phyloP scores from a whole-genome alignment of 78 protist genomes.

The Dictyostelium intermedium region DNA sequence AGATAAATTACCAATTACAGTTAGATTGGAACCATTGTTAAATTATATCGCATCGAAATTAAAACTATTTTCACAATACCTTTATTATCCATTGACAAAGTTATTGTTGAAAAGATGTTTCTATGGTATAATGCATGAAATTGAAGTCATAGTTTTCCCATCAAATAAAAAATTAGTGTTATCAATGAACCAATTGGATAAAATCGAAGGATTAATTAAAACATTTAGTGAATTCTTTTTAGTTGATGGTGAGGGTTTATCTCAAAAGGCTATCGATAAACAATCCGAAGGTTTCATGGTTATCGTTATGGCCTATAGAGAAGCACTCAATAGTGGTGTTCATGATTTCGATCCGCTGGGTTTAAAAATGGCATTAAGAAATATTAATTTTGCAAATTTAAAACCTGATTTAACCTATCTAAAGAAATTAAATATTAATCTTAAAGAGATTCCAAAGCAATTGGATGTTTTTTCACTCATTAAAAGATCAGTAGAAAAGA shows the following conservation, averaged over 20 bases:
- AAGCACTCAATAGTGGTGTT: constrained; percentile 76
- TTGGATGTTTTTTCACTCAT: constrained; percentile 58
- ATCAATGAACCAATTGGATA: constrained; percentile 22
- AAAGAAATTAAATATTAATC: constrained; percentile 49
- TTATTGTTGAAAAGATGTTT: constrained; percentile 48
- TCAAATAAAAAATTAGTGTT: not conserved
- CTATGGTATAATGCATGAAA: constrained; percentile 38
- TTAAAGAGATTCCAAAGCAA: constrained; percentile 62
- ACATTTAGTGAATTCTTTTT: constrained; percentile 53
- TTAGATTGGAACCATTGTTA: constrained; percentile 42
- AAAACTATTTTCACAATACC: constrained; percentile 45
- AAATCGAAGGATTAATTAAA: constrained; percentile 51
- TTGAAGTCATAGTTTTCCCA: constrained; percentile 69
- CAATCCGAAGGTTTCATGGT: constrained; percentile 68
- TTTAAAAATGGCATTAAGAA: constrained; percentile 35
- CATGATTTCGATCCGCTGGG: constrained; percentile 68
- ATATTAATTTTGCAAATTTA: constrained; percentile 30
- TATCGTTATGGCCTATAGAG: constrained; percentile 54
- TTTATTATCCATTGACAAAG: constrained; percentile 58
- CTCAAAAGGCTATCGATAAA: constrained; percentile 70
- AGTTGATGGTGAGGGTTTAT: constrained; percentile 73
- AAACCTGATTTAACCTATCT: constrained; percentile 56
- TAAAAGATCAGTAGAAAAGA: constrained; percentile 44
- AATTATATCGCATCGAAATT: constrained; percentile 58
- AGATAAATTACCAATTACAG: not conserved